These are phyloP conservation scores for Gossypium trilobum DNA, from an alignment of 441 rosid species.

Conservation along the genomic window DNA sequence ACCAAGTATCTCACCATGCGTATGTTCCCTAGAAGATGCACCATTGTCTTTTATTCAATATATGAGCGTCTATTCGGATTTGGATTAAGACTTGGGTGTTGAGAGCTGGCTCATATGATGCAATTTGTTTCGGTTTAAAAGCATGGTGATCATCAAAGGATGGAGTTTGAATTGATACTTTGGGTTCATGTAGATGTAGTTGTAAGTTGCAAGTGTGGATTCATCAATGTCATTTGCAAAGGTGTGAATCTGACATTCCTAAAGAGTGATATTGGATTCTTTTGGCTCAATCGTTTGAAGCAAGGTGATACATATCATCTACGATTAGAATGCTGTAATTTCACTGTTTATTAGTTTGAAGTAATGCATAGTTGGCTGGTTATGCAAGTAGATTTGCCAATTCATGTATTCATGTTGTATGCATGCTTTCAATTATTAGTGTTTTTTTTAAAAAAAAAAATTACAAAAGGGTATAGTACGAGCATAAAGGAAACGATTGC, in stretches of 20 bases:
- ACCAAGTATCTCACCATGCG: neutral
- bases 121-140: neutral
- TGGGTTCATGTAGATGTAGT: constrained; percentile 21
- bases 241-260: constrained; percentile 91
- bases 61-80: neutral
- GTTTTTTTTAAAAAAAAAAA: too few species aligned
- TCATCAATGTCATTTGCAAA: constrained; percentile 62
- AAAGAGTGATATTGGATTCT: constrained; percentile 75
- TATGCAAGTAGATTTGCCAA: neutral
- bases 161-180: constrained; percentile 29
- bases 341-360: neutral
- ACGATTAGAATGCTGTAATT: neutral
- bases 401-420: neutral
- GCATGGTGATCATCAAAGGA: neutral
- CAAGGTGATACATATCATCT: neutral
- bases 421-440: neutral
- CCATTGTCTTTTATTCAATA: neutral
- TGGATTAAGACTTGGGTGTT: neutral
- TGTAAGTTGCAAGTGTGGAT: constrained; percentile 45
- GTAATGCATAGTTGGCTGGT: neutral
- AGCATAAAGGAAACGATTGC: too few species aligned
- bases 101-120: neutral
- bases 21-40: neutral
- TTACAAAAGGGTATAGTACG: too few species aligned
- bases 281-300: constrained; percentile 53